A percentile compares a stretch with the other conserved stretches of the same genome.
Evolutionary conservation across 164 flowering plant genomes (phyloP).

Genomic region (Chloranthus sessilifolius): DNA sequence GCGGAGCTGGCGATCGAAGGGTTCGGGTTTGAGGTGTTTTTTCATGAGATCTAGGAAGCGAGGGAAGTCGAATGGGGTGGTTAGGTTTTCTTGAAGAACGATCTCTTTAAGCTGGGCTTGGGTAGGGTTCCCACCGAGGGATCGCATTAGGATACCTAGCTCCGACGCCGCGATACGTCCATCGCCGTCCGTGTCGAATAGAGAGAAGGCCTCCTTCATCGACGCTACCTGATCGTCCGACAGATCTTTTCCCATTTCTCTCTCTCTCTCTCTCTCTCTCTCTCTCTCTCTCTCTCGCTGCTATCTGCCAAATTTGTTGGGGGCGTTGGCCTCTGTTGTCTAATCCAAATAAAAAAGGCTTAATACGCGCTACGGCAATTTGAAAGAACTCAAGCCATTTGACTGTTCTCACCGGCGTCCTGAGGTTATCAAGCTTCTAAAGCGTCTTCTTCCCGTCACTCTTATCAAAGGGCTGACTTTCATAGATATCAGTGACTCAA

Average conservation of each 20-base stretch:
- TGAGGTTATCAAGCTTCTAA: no score
- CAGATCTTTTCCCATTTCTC: conserved; percentile 71
- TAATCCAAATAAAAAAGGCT: no score
- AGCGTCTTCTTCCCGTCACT: no score
- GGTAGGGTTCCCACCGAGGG: conserved; percentile 93
- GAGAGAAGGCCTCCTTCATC: conserved; percentile 88
- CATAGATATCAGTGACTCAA: no score
- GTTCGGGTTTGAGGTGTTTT: conserved; percentile 77
- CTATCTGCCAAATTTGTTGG: no score
- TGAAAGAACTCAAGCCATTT: no score
- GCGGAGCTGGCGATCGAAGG: conserved; percentile 85
- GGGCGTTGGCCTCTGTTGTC: no score
- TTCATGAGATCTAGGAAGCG: conserved; percentile 78
- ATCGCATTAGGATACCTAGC: conserved; percentile 91
- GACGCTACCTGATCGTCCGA: conserved; percentile 79
- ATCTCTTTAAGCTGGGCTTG: conserved; percentile 85
- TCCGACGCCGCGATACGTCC: conserved; percentile 86
- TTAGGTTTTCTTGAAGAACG: conserved; percentile 61
- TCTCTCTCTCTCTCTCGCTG: conserved; percentile 2
- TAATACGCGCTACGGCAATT: no score
- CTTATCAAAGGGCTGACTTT: no score
- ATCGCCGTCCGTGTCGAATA: conserved; percentile 90
- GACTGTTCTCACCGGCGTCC: no score
- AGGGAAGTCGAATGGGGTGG: conserved; percentile 76
- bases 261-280: conserved; percentile 6